Percentiles rank a stretch among this genome's conserved stretches.
Conservation (phyloP, 2,329 filamentous ascomycete genomes). For the Epichloe amarillans region DNA sequence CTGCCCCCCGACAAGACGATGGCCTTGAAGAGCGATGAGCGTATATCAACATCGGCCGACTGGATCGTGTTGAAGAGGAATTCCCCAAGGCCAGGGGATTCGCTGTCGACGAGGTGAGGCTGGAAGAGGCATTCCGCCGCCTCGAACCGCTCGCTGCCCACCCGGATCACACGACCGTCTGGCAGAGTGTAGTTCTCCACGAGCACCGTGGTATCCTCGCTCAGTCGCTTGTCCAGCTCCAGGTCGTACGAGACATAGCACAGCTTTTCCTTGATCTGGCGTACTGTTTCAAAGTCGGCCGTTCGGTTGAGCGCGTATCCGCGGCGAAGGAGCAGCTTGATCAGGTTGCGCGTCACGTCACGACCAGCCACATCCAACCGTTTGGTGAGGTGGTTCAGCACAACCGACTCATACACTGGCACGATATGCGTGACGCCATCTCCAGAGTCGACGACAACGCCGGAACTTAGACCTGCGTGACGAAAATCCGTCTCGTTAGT, state of each 20-base stretch:
- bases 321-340: constrained; percentile 81
- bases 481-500: neutral
- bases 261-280: constrained; percentile 99
- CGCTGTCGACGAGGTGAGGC: constrained; percentile 92
- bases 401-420: constrained; percentile 94
- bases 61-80: constrained; percentile 99
- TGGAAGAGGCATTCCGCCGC: constrained; percentile 98
- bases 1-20: constrained; percentile 96
- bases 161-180: constrained; percentile 88
- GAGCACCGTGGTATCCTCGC: constrained; percentile 91
- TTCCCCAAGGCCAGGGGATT: constrained; percentile 95
- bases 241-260: constrained; percentile 99
- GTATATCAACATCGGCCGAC: constrained; percentile 85
- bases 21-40: constrained; percentile 88
- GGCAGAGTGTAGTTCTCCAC: constrained; percentile 97
- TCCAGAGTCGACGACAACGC: constrained; percentile 97
- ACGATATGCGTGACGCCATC: constrained; percentile 98
- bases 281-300: constrained; percentile 96
- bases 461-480: constrained; percentile 60
- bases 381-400: constrained; percentile 90
- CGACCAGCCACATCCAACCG: constrained; percentile 90
- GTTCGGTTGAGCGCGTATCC: constrained; percentile 97
- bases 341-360: constrained; percentile 96
- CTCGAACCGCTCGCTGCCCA: constrained; percentile 95
- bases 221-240: constrained; percentile 87